Conservation (phyloP, 441 rosid species). For the Erodium chrysanthum region DNA sequence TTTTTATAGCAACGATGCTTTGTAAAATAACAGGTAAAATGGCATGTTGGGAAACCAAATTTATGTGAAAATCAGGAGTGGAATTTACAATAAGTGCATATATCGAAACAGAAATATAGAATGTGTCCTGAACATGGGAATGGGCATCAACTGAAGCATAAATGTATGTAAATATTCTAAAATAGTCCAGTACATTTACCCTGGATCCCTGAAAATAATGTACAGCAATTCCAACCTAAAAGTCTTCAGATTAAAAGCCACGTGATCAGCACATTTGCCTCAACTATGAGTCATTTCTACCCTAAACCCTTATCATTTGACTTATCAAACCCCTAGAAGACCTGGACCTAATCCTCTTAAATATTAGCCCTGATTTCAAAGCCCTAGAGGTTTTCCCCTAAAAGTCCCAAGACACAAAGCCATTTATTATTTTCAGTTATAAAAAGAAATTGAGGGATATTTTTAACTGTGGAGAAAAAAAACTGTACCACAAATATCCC, state of each 20-base stretch:
- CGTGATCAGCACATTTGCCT: background rate
- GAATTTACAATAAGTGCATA: background rate
- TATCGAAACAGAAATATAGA: background rate
- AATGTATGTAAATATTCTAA: too few species aligned
- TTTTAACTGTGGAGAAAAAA: too few species aligned
- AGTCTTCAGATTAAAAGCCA: background rate
- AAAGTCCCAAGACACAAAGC: too few species aligned
- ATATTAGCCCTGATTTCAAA: too few species aligned
- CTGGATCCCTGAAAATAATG: background rate
- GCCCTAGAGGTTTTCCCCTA: too few species aligned
- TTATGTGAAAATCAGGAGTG: too few species aligned
- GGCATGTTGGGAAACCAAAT: background rate
- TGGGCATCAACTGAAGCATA: background rate
- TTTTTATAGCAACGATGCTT: background rate
- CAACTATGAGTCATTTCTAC: background rate
- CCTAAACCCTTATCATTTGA: background rate
- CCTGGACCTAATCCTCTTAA: background rate
- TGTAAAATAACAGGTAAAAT: background rate
- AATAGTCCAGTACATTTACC: background rate
- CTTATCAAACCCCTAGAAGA: background rate
- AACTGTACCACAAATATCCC: background rate
- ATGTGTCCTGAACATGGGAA: background rate
- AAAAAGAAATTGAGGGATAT: too few species aligned
- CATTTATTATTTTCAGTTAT: too few species aligned
- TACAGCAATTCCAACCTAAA: background rate